These are phyloP conservation scores for Phialophora tarda DNA, from an alignment of 2,329 filamentous ascomycete species.

Conservation along the genomic window DNA sequence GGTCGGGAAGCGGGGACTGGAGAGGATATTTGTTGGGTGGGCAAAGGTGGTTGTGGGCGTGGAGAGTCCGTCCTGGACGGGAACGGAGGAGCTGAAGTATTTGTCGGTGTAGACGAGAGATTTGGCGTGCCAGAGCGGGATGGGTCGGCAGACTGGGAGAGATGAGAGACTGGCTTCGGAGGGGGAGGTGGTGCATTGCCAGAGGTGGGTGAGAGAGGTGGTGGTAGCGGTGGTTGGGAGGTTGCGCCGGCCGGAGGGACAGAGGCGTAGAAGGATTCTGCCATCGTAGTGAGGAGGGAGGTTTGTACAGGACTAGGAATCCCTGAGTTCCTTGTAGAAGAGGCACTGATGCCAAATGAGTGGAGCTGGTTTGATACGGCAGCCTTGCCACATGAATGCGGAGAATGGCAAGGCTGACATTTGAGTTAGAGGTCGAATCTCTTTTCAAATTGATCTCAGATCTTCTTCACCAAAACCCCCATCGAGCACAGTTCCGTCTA, in stretches of 20 bases:
- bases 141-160: conserved; percentile 26
- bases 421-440: conserved; percentile 2
- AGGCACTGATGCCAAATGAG: neutral
- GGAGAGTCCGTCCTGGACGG: conserved; percentile 25
- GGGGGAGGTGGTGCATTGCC: conserved; percentile 30
- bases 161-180: conserved; percentile 34
- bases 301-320: neutral
- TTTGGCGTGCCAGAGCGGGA: conserved; percentile 29
- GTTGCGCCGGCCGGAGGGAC: conserved; percentile 1
- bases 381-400: conserved; percentile 30
- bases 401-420: conserved; percentile 23
- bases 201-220: conserved; percentile 24
- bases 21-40: conserved; percentile 42
- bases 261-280: conserved; percentile 35
- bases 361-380: conserved; percentile 9
- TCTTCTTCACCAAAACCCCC: neutral
- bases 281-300: conserved; percentile 15
- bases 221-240: conserved; percentile 22
- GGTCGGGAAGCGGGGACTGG: conserved; percentile 41
- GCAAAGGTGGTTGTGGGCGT: conserved; percentile 45
- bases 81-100: conserved; percentile 51
- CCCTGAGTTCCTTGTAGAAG: neutral
- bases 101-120: conserved; percentile 17
- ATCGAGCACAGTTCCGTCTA: neutral
- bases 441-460: neutral